Conservation (phyloP, 2,329 filamentous ascomycete species). For the Colletotrichum sp. region DNA sequence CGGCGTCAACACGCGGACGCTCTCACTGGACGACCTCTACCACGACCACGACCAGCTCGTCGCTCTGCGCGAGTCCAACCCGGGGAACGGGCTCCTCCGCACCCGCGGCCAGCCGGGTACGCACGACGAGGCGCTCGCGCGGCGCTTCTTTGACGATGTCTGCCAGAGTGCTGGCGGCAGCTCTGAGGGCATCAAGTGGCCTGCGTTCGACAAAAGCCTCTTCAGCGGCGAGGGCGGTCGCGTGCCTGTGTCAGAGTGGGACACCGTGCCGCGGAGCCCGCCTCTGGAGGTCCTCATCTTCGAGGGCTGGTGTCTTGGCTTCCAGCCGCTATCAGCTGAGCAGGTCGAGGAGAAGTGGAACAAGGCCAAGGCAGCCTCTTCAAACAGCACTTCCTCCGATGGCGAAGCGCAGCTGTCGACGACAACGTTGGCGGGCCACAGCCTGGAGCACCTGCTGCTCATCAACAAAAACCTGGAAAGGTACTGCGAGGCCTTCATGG, state of each 20-base stretch:
- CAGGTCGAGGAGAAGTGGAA: constrained; percentile 7
- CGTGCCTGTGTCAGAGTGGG: background rate
- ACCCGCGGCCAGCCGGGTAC: constrained; percentile 17
- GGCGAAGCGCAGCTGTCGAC: background rate
- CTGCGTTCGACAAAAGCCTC: constrained; percentile 17
- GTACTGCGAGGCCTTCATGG: constrained; percentile 19
- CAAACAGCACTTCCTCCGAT: background rate
- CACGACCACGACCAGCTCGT: constrained; percentile 12
- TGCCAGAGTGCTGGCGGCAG: no score
- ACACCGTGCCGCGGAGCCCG: constrained; percentile 1
- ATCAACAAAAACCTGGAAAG: constrained; percentile 13
- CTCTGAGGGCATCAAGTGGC: background rate
- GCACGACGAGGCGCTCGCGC: constrained; percentile 12
- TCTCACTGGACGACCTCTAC: constrained; percentile 18
- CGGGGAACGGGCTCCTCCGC: background rate
- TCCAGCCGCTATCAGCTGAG: background rate
- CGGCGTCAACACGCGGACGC: constrained; percentile 8
- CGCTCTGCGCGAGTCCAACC: background rate
- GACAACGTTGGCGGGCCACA: constrained; percentile 1
- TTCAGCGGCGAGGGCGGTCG: constrained; percentile 11
- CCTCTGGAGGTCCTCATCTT: constrained; percentile 15
- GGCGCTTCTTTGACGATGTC: constrained; percentile 8
- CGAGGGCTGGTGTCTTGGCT: constrained; percentile 19
- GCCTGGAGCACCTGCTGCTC: background rate
- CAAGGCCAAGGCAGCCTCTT: background rate